Percentiles rank a stretch among this genome's conserved stretches.
These are phyloP conservation scores for Dictyostelium firmibasis DNA, from an alignment of 78 protist genomes.

Conservation along the genomic window DNA sequence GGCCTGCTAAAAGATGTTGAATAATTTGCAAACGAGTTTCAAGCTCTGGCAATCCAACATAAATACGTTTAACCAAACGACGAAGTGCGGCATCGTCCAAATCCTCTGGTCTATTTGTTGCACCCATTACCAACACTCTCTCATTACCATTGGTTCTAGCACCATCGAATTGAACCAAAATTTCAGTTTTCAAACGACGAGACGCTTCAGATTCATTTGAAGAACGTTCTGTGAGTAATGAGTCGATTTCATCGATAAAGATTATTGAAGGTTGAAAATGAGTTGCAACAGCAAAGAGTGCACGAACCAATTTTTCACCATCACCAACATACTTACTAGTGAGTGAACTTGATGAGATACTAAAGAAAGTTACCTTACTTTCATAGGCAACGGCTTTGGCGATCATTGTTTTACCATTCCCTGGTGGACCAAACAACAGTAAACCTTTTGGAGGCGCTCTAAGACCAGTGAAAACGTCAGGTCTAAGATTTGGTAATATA, in stretches of 20 bases:
- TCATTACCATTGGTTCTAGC: constrained; percentile 39
- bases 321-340: constrained; percentile 93
- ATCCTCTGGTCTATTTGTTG: constrained; percentile 96
- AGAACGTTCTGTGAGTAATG: constrained; percentile 78
- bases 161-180: constrained; percentile 87
- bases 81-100: constrained; percentile 96
- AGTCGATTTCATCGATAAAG: constrained; percentile 95
- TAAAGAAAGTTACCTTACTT: constrained; percentile 93
- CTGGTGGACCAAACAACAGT: constrained; percentile 91
- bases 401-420: constrained; percentile 87
- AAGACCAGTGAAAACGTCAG: constrained; percentile 83
- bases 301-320: constrained; percentile 92
- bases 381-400: constrained; percentile 98
- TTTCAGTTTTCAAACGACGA: constrained; percentile 88
- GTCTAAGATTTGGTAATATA: constrained; percentile 77
- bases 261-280: constrained; percentile 85
- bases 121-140: constrained; percentile 85
- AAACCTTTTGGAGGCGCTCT: constrained; percentile 84
- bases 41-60: constrained; percentile 91
- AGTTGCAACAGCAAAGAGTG: constrained; percentile 90
- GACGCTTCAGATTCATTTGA: constrained; percentile 78
- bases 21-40: constrained; percentile 78
- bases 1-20: constrained; percentile 6
- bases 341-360: constrained; percentile 92
- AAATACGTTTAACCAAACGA: constrained; percentile 87